phyloP scores from a whole-genome alignment of 208 protist species.

The Leishmania braziliensis region DNA sequence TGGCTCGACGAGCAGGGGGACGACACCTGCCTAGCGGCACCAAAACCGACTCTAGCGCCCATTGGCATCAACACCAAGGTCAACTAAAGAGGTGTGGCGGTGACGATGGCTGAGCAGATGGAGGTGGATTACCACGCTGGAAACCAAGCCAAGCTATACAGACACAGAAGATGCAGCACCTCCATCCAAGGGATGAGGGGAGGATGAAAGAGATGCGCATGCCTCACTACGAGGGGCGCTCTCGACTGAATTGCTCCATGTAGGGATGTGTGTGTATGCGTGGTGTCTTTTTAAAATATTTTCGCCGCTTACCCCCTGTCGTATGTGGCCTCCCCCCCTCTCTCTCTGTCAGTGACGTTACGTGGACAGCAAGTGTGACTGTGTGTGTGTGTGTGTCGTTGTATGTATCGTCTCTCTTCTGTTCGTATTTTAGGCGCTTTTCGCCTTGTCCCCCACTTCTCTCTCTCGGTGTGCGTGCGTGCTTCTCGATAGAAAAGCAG shows the following conservation, averaged over 20 bases:
- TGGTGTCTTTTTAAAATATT: background rate
- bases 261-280: background rate
- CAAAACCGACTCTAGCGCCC: conserved; percentile 82
- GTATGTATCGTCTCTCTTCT: background rate
- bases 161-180: background rate
- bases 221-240: background rate
- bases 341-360: background rate
- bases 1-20: conserved; percentile 66
- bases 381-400: background rate
- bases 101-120: background rate
- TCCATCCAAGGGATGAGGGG: background rate
- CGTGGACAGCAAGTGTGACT: background rate
- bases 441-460: background rate
- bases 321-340: background rate
- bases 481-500: background rate
- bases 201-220: background rate
- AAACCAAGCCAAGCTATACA: background rate
- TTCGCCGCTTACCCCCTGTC: background rate
- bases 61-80: conserved; percentile 52
- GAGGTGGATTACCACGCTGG: background rate
- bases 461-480: background rate
- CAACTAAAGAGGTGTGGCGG: conserved; percentile 12
- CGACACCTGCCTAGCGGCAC: conserved; percentile 37
- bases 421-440: background rate
- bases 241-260: background rate